These are phyloP conservation scores for Ceratorhiza oryzae-sativae DNA, from an alignment of 1,284 basidiomycete genomes.

Conservation along the genomic window DNA sequence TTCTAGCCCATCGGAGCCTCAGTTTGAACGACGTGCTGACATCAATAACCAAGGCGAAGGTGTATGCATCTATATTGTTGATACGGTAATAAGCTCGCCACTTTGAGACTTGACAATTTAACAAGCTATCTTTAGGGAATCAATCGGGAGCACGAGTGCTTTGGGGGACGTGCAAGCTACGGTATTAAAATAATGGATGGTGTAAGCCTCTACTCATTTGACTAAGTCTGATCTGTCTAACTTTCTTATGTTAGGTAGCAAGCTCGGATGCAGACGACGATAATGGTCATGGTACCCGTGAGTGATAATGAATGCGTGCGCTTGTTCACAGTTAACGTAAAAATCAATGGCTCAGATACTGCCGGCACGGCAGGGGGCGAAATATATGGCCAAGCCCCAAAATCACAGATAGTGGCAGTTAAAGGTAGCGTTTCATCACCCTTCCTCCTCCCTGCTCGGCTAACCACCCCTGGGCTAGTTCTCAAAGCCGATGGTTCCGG, in stretches of 20 bases:
- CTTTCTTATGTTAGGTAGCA: not conserved
- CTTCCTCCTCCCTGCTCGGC: not conserved
- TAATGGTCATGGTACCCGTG: slow-evolving; percentile 32
- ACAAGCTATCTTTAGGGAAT: slow-evolving; percentile 1
- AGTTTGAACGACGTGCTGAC: not conserved
- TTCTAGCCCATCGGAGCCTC: too few species aligned
- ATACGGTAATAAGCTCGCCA: slow-evolving; percentile 3
- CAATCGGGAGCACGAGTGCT: slow-evolving; percentile 1
- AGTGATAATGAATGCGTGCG: too few species aligned
- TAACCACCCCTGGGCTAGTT: slow-evolving; percentile 55
- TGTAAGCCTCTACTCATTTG: not conserved
- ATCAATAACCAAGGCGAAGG: not conserved
- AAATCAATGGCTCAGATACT: slow-evolving; percentile 16
- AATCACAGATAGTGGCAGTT: slow-evolving; percentile 90
- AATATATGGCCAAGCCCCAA: slow-evolving; percentile 95
- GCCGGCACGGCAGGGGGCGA: slow-evolving; percentile 57
- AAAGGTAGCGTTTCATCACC: slow-evolving; percentile 68
- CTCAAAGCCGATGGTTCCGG: slow-evolving; percentile 92
- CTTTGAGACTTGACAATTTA: not conserved
- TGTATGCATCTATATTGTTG: slow-evolving; percentile 25
- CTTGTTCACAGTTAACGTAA: too few species aligned
- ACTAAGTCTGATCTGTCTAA: too few species aligned
- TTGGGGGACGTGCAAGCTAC: slow-evolving; percentile 28
- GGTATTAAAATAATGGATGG: not conserved
- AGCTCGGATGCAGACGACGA: not conserved